Conservation (phyloP, 2,329 filamentous ascomycete species). For the Fusarium domesticum region DNA sequence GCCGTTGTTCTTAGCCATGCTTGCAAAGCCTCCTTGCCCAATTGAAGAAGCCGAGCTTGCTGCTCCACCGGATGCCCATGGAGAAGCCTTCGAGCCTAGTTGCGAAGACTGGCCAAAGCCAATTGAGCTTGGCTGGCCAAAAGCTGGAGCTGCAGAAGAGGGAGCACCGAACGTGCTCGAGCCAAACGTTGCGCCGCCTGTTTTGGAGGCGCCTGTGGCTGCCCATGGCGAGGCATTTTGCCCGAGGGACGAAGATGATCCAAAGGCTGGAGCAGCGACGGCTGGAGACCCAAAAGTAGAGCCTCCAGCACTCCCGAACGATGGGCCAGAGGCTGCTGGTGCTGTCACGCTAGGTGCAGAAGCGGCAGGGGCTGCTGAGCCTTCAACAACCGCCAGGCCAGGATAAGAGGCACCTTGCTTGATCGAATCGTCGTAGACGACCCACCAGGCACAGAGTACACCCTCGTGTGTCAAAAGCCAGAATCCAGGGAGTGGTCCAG, state of each 20-base stretch:
- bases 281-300: conserved; percentile 44
- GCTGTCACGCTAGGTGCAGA: conserved; percentile 32
- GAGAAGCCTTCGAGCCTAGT: conserved; percentile 49
- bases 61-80: conserved; percentile 42
- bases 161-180: conserved; percentile 43
- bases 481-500: conserved; percentile 76
- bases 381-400: conserved; percentile 56
- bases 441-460: conserved; percentile 81
- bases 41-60: conserved; percentile 44
- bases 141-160: conserved; percentile 42
- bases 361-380: conserved; percentile 29
- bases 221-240: conserved; percentile 53
- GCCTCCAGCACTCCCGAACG: conserved; percentile 29
- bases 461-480: conserved; percentile 89
- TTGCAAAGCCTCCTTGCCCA: conserved; percentile 52
- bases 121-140: conserved; percentile 47
- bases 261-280: conserved; percentile 43
- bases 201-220: conserved; percentile 29
- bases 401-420: conserved; percentile 69
- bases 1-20: conserved; percentile 36
- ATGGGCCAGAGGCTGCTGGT: conserved; percentile 31
- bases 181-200: conserved; percentile 42
- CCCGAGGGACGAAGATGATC: conserved; percentile 47
- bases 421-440: conserved; percentile 86
- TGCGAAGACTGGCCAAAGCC: conserved; percentile 54